phyloP scores from a whole-genome alignment of 106 monocot species.

The Dioscorea zingiberensis region DNA sequence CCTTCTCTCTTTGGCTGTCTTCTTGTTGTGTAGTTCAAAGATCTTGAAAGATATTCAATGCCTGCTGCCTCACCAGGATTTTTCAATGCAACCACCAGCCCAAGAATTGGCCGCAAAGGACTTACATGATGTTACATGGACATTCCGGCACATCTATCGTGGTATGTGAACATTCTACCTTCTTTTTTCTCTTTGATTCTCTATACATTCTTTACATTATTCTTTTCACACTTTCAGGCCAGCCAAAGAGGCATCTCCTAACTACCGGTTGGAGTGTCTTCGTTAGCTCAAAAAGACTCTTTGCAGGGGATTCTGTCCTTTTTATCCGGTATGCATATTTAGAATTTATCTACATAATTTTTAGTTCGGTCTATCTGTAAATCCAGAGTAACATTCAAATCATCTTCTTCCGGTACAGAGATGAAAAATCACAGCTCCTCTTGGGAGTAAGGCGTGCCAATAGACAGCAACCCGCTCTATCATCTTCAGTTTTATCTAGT shows the following conservation, averaged over 20 bases:
- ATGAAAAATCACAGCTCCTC: constrained; percentile 70
- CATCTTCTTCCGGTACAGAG: constrained; percentile 23
- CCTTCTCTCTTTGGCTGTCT: background rate
- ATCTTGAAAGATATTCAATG: background rate
- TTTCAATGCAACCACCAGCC: constrained; percentile 83
- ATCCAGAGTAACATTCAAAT: background rate
- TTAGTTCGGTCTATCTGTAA: background rate
- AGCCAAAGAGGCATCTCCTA: constrained; percentile 89
- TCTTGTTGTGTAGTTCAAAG: background rate
- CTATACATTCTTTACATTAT: background rate
- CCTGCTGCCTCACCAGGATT: constrained; percentile 42
- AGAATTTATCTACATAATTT: background rate
- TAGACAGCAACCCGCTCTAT: constrained; percentile 55
- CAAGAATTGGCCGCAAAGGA: constrained; percentile 85
- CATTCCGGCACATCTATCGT: constrained; percentile 88
- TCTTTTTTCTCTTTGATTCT: background rate
- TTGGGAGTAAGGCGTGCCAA: constrained; percentile 66
- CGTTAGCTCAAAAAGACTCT: constrained; percentile 74
- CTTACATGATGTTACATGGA: constrained; percentile 81
- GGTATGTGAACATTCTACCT: constrained; percentile 23
- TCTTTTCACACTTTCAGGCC: constrained; percentile 46
- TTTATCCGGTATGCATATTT: constrained; percentile 52
- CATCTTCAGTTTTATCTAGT: constrained; percentile 80
- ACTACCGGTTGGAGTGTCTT: constrained; percentile 95
- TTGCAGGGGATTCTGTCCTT: constrained; percentile 89